Percentiles rank a stretch among this genome's conserved stretches.
phyloP scores from a whole-genome alignment of 352 stramenopile genomes.

The Phytophthora syringae region DNA sequence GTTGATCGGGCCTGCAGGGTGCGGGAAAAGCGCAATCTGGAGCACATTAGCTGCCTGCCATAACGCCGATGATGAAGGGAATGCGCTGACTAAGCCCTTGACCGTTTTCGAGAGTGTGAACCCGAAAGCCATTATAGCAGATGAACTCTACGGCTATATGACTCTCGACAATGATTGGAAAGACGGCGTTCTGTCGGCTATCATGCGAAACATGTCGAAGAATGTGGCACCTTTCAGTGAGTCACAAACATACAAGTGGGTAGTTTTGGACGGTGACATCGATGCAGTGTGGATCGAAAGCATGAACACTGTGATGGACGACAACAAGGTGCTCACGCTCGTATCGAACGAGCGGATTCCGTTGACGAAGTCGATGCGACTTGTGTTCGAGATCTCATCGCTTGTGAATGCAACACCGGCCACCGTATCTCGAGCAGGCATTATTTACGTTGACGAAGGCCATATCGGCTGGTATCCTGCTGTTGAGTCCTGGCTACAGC shows the following conservation, averaged over 20 bases:
- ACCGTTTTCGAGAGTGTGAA: conserved; percentile 96
- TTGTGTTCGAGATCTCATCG: conserved; percentile 98
- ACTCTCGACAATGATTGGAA: conserved; percentile 98
- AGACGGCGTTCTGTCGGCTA: conserved; percentile 95
- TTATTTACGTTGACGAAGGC: conserved; percentile 96
- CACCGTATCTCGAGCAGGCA: conserved; percentile 96
- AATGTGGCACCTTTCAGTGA: conserved; percentile 86
- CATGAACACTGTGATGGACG: conserved; percentile 94
- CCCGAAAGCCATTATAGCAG: conserved; percentile 93
- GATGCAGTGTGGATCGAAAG: conserved; percentile 96
- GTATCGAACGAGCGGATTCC: conserved; percentile 98
- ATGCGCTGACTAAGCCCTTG: conserved; percentile 87
- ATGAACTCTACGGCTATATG: conserved; percentile 97
- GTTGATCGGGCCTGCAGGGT: conserved; percentile 94
- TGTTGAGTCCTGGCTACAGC: conserved; percentile 94
- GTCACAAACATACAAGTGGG: conserved; percentile 89
- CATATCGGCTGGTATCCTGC: conserved; percentile 94
- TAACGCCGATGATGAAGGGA: conserved; percentile 53
- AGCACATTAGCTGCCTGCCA: conserved; percentile 90
- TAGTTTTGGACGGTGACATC: conserved; percentile 95
- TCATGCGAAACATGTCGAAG: conserved; percentile 98
- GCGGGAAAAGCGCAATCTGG: conserved; percentile 97
- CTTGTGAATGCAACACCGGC: conserved; percentile 96
- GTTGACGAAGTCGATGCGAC: conserved; percentile 94
- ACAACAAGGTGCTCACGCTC: conserved; percentile 95